These are phyloP conservation scores for Coelastrella sp. DNA, from an alignment of 139 green algal species.

Conservation along the genomic window DNA sequence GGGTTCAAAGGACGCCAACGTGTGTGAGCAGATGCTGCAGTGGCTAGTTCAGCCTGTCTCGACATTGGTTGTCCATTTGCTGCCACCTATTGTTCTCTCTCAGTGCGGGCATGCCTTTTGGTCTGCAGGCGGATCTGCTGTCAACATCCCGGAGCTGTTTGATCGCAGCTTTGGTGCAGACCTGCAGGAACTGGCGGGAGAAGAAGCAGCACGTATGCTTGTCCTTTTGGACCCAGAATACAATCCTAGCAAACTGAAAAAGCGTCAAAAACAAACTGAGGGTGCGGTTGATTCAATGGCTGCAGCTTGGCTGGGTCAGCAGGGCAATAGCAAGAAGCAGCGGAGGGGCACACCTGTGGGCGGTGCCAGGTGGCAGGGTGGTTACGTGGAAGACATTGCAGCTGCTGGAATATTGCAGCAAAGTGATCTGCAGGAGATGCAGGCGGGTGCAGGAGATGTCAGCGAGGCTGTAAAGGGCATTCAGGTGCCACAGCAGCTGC, in stretches of 20 bases:
- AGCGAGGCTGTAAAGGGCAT: background rate
- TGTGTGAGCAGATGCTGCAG: no score
- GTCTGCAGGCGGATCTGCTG: background rate
- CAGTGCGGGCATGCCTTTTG: no score
- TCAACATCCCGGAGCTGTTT: constrained; percentile 22
- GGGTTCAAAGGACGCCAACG: no score
- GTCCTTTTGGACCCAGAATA: constrained; percentile 18
- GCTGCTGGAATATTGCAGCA: constrained; percentile 19
- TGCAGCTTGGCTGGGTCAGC: background rate
- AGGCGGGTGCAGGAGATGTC: background rate
- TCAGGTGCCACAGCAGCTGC: background rate
- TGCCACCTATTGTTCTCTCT: no score
- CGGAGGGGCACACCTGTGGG: background rate
- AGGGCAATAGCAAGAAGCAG: background rate
- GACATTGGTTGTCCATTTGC: no score
- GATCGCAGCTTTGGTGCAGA: constrained; percentile 11
- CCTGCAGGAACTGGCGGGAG: background rate
- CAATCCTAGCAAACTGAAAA: background rate
- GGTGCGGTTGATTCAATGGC: background rate
- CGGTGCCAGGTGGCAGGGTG: background rate
- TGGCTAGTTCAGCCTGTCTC: no score
- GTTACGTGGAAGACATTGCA: background rate
- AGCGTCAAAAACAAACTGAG: background rate
- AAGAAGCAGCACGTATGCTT: constrained; percentile 32
- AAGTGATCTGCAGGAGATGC: constrained; percentile 20